Base-by-base conservation (phyloP, 1,139 yeast species). In the Suhomyces kunorum region DNA sequence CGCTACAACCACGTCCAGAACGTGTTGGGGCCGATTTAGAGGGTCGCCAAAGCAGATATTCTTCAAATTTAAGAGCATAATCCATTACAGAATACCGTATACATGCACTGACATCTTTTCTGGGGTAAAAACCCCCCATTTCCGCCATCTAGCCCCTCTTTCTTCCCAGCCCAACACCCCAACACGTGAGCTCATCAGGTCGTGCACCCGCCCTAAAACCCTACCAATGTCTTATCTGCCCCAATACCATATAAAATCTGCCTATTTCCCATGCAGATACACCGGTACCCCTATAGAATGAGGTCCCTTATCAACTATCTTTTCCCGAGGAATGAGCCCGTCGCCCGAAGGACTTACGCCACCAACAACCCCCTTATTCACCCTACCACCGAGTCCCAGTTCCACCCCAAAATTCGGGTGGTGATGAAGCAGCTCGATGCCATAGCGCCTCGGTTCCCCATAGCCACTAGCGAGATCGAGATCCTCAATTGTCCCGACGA, bases 391-490 rank as follows among this genome's bases (percentile, higher is more conserved):
- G 54, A 55, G 25, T 52, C 56, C 15, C 47, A 48, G 32, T 78
- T 80, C 52, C 71, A 77, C 47, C 81, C 83, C 0, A 63, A 76
- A 23, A 55, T 80, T 29, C 60, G 70, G 17, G 64, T 76, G 3
- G 66, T 80, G 11, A 66, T 78, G 37, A 75, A 71, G 40, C 86
- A 81, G 55, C 58, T 84, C 29, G 87, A 83, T 53, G 63, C 76
- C 32, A 62, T 83, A n/a, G 81, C 86, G 1, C 94, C 95, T 2
- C 66, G 88, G 36, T 87, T 87, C 56, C 75, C 76, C 30, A 59
- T 87, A 38, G 66, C 68, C 11, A 64, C 71, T n/a, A 80, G 76
- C 23, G 80, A 86, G 38, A 76, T 92, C 36, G 76, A 76, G 34
- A 78, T 92, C 14, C 54, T 92, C 22, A 66, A 72, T 19, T 73